Base-by-base conservation (phyloP, 2,329 filamentous ascomycete species). In the Aspergillus arachidicola region DNA sequence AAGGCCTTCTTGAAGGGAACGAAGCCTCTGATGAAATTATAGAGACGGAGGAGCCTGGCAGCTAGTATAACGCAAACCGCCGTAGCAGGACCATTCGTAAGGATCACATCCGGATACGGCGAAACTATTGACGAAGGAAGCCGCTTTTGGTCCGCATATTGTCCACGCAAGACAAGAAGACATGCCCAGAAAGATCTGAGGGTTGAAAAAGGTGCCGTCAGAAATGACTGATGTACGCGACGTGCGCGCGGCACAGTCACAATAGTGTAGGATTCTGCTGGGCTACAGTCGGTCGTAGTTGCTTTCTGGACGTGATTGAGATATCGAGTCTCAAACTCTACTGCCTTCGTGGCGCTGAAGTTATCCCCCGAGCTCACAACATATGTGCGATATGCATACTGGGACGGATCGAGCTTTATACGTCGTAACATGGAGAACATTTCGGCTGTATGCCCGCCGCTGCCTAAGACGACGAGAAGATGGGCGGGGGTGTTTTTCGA, bases 391-490 rank as follows among this genome's bases (percentile, higher is more conserved):
- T 91, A 89, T 6, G 80, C 82, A 74, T 79, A 89, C 79, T 72
- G 78, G 75, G 59, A 75, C 51, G 67, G 82, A 51, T 79, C 71
- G 46, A 83, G 45, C 79, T 78, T 62, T 81, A 82, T 72, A 85
- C 86, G 68, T 85, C 86, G 69, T 83, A 99, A 87, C 82, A 97
- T 91, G 72, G 90, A 88, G 66, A 97, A 84, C 91, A 99, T 96
- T 79, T 99, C 95, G 55, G 93, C 89, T 0, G 95, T 97, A 79
- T 99, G 95, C 0, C 95, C 95, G 36, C 95, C 95, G 3, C 92
- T 96, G 58, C 95, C 95, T 28, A 98, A 89, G 30, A 98, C 89
- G 66, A 96, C 86, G 36, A 96, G 82, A 59, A 93, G 82, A 76
- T 94, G 88, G 7, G 83, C 82, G 30, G 81, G 80, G 4, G 64